phyloP scores from a whole-genome alignment of 129 eudicot species.

The Apium graveolens region DNA sequence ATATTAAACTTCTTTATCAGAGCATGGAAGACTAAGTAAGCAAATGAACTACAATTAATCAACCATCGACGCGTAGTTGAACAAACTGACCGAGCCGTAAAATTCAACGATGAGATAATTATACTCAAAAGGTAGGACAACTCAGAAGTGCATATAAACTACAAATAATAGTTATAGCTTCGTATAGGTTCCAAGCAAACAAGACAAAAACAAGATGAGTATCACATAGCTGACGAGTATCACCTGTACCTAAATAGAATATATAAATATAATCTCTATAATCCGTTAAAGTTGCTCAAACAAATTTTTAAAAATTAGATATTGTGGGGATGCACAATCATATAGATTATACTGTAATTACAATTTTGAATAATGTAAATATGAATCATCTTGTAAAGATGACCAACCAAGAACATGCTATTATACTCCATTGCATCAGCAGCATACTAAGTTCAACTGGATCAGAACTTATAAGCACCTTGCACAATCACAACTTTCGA shows the following conservation, averaged over 20 bases:
- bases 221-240: not conserved
- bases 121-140: too few species aligned
- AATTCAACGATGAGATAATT: not conserved
- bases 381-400: not conserved
- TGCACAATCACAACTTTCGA: conserved; percentile 1
- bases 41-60: not conserved
- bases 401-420: not conserved
- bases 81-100: not conserved
- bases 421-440: not conserved
- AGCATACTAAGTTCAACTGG: not conserved
- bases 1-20: not conserved
- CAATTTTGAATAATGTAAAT: not conserved
- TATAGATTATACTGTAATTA: not conserved
- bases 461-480: not conserved
- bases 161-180: too few species aligned
- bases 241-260: not conserved
- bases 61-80: not conserved
- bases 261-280: not conserved
- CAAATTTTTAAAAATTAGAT: not conserved
- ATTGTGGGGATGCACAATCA: not conserved
- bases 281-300: not conserved
- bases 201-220: not conserved
- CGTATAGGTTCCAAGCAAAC: not conserved
- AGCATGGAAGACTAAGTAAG: not conserved
- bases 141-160: too few species aligned